Evolutionary conservation across 805 yeast species (phyloP).

Genomic region (Spathaspora boniae): DNA sequence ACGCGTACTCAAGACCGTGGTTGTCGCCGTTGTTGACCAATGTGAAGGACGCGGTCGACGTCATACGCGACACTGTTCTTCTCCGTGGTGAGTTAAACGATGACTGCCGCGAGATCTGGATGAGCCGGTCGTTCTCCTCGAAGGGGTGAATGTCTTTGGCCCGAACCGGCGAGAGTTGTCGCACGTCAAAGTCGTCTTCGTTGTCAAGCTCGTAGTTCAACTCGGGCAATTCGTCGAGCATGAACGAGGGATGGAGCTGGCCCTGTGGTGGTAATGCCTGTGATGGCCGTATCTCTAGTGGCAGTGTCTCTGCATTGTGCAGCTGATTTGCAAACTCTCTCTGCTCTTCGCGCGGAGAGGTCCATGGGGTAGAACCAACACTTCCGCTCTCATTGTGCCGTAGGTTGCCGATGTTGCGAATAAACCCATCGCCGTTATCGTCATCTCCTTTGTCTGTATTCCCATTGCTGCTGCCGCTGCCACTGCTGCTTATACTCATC

Average conservation of each 20-base stretch:
- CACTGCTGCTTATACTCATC: too few species aligned
- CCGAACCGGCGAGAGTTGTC: neutral
- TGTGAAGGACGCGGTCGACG: conserved; percentile 20
- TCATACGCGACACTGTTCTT: conserved; percentile 11
- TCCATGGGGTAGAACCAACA: neutral
- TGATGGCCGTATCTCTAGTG: too few species aligned
- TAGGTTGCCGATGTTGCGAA: conserved; percentile 22
- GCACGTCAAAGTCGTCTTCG: conserved; percentile 6
- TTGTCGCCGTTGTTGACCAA: conserved; percentile 25
- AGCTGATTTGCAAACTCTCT: too few species aligned
- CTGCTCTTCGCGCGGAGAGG: neutral
- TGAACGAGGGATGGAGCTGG: neutral
- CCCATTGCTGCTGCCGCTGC: too few species aligned
- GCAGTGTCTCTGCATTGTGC: too few species aligned
- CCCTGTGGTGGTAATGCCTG: neutral
- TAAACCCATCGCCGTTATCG: conserved; percentile 15
- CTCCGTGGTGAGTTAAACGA: conserved; percentile 16
- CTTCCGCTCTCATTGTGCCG: conserved; percentile 24
- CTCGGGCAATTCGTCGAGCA: conserved; percentile 6
- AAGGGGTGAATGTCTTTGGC: neutral
- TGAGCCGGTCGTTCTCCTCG: conserved; percentile 7
- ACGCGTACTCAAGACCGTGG: conserved; percentile 29
- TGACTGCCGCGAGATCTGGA: conserved; percentile 7
- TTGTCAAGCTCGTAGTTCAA: conserved; percentile 9
- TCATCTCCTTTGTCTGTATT: conserved; percentile 9